phyloP scores from a whole-genome alignment of 140 eudicot species.

The Senecio squalidus region DNA sequence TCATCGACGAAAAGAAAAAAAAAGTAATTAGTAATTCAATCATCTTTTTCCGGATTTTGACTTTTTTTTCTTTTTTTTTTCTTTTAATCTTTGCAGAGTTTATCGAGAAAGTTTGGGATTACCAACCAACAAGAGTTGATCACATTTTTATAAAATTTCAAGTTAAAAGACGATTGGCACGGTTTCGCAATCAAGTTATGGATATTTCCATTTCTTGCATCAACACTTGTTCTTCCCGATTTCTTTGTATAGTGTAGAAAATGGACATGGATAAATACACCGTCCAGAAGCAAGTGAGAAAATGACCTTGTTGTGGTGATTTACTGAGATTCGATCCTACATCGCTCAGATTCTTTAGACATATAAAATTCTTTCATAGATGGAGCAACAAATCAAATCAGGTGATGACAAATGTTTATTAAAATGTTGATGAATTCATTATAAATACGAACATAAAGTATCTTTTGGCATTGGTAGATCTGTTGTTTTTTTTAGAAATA shows the following conservation, averaged over 20 bases:
- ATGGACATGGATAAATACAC: constrained; percentile 22
- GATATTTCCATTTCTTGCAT: constrained; percentile 39
- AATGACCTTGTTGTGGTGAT: constrained; percentile 9
- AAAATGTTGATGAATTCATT: constrained; percentile 19
- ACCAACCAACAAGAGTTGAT: constrained; percentile 28
- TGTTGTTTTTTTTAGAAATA: constrained; percentile 35
- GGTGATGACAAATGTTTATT: constrained; percentile 36
- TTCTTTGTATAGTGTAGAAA: constrained; percentile 46
- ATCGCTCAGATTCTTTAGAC: not conserved
- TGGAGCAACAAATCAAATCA: constrained; percentile 25
- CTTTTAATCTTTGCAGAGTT: constrained; percentile 34
- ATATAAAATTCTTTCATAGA: constrained; percentile 18
- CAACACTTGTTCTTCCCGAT: constrained; percentile 37
- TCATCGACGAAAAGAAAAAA: no score
- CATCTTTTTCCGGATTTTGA: not conserved
- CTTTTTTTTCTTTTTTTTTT: constrained; percentile 12
- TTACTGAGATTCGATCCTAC: constrained; percentile 20
- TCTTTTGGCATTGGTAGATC: constrained; percentile 18
- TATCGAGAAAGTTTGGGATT: constrained; percentile 35
- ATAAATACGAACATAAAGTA: constrained; percentile 26
- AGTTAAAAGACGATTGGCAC: constrained; percentile 28
- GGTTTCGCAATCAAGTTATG: constrained; percentile 49
- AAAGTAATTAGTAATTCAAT: constrained; percentile 2
- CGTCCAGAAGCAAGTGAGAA: constrained; percentile 12
- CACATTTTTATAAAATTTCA: constrained; percentile 19